phyloP scores from a whole-genome alignment of 129 eudicot genomes.

The Cynara cardunculus region DNA sequence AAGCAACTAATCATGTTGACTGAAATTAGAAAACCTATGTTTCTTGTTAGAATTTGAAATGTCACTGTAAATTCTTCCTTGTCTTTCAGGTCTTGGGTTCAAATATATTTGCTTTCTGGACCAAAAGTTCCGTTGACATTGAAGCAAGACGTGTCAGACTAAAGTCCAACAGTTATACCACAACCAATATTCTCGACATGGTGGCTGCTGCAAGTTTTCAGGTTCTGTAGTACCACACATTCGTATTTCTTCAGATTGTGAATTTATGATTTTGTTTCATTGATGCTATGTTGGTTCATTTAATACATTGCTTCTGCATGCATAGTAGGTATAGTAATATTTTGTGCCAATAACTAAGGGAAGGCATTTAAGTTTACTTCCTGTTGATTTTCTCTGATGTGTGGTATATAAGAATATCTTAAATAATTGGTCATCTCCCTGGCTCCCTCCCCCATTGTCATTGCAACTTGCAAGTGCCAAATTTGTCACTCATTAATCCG shows the following conservation, averaged over 20 bases:
- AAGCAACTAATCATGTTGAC: slow-evolving; percentile 41
- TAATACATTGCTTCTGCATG: neutral
- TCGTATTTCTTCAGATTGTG: neutral
- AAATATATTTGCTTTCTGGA: slow-evolving; percentile 83
- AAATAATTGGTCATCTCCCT: no score
- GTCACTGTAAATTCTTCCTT: neutral
- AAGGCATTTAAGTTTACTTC: neutral
- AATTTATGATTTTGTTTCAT: neutral
- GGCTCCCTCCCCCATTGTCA: neutral
- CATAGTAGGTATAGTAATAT: neutral
- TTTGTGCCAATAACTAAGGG: neutral
- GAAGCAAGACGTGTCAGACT: slow-evolving; percentile 77
- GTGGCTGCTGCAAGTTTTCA: slow-evolving; percentile 92
- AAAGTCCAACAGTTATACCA: slow-evolving; percentile 80
- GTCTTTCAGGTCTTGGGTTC: slow-evolving; percentile 62
- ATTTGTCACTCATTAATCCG: neutral
- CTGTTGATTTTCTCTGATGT: neutral
- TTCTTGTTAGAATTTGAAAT: neutral
- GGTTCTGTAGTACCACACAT: slow-evolving; percentile 30
- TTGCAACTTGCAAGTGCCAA: neutral
- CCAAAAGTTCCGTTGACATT: slow-evolving; percentile 56
- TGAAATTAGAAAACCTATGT: neutral
- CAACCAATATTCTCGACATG: slow-evolving; percentile 69
- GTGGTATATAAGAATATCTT: no score
- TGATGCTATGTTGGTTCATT: neutral